phyloP scores from a whole-genome alignment of 1,284 basidiomycete genomes.

The Cutaneotrichosporon sp. region DNA sequence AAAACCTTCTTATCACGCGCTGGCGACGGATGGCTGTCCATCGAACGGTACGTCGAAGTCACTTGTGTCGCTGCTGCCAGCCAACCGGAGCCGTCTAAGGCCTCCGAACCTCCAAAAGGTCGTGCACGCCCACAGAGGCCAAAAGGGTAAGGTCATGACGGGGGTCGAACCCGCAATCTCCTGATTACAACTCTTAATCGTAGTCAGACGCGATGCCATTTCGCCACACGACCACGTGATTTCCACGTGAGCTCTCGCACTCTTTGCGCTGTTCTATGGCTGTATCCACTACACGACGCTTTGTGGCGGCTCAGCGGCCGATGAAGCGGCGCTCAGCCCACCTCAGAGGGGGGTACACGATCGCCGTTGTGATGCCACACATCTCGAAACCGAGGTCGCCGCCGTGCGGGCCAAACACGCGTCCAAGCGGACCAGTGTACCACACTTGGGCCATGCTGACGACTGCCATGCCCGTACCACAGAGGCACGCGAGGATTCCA shows the following conservation, averaged over 20 bases:
- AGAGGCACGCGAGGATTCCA: constrained; percentile 59
- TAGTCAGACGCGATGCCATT: constrained; percentile 19
- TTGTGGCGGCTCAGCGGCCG: no score
- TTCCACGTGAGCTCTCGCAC: not conserved
- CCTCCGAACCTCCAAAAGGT: no score
- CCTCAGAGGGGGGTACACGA: constrained; percentile 40
- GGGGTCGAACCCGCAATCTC: constrained; percentile 4
- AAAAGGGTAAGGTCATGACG: constrained; percentile 2
- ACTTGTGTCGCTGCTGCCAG: no score
- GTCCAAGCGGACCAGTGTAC: constrained; percentile 61
- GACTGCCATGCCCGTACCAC: constrained; percentile 57
- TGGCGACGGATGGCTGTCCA: no score
- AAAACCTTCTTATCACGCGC: no score
- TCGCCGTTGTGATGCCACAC: constrained; percentile 27
- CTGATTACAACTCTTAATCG: constrained; percentile 6
- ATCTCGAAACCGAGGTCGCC: constrained; percentile 65
- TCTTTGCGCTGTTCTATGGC: no score
- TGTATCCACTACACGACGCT: no score
- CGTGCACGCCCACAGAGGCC: not conserved
- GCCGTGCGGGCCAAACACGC: constrained; percentile 56
- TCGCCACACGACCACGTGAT: constrained; percentile 11
- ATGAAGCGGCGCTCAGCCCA: constrained; percentile 37
- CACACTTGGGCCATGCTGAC: constrained; percentile 49
- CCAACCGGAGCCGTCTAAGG: no score
- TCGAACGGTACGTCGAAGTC: no score